A percentile compares a stretch with the other conserved stretches of the same genome.
Conservation (phyloP, 164 flowering plant genomes). For the Stephania cephalantha region DNA sequence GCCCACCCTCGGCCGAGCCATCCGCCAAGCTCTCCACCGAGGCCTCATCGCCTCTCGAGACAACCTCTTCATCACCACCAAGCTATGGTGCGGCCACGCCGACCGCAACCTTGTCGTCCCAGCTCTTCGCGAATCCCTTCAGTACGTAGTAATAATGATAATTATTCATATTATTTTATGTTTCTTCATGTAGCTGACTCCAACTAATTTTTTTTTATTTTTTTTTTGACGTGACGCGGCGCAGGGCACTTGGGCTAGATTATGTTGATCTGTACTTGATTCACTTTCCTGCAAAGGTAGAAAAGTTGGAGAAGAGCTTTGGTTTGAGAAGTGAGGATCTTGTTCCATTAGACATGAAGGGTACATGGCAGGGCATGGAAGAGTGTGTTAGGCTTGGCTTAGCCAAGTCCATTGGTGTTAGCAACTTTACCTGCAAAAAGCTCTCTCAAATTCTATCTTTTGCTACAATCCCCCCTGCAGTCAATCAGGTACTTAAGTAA, state of each 20-base stretch:
- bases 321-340: background rate
- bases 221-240: background rate
- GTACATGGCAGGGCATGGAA: constrained; percentile 11
- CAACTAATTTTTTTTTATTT: too few relatives aligned
- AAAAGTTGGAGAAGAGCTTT: background rate
- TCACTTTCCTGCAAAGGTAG: background rate
- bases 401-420: constrained; percentile 11
- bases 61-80: constrained; percentile 4
- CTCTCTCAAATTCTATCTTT: background rate
- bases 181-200: too few relatives aligned
- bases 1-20: background rate
- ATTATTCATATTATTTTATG: background rate
- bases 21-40: background rate
- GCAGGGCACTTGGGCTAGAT: background rate
- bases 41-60: background rate
- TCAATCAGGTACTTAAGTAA: constrained; percentile 5
- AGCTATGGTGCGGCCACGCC: constrained; percentile 5
- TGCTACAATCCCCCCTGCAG: constrained; percentile 7
- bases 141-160: background rate
- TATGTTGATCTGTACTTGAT: constrained; percentile 3
- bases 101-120: background rate
- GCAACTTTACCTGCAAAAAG: constrained; percentile 9
- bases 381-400: constrained; percentile 2
- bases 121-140: constrained; percentile 4
- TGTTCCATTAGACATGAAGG: constrained; percentile 10